Evolutionary conservation across 805 yeast species (phyloP), one percentile per base, ranked within the genome.

Genomic region (Wickerhamiella domercqiae): DNA sequence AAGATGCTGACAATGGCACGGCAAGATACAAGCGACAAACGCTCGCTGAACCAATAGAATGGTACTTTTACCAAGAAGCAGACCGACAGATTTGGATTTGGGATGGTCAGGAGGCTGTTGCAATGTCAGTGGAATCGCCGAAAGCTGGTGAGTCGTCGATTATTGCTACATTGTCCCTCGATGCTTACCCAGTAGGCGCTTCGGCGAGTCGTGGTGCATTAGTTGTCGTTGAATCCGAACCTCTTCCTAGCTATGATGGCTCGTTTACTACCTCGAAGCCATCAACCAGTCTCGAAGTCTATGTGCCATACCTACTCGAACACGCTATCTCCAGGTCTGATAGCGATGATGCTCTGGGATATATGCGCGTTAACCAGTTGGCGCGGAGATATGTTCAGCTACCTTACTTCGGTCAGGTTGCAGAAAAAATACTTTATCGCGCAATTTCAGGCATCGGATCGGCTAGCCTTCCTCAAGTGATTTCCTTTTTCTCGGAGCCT

Each of bases 181-280:
- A 64, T 21, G 57, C 67, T n/a, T 70, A 70, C 47, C 76, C 76
- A 0, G 51, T 70, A 17, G 63, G 70, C 3, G 55, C 66, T 24
- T 54, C 68, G 25, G 44, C 57, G n/a, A 61, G 58, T 25, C 67
- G 69, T 39, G 73, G 72, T 24, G 54, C 68, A 35, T 53, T 70
- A 5, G 57, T 67, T 37, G 71, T 74, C 4, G 50, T 68, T n/a
- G 74, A 70, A 38, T 52, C 67, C 7, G 71, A 67, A 38, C 47
- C 59, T 7, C 48, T 59, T 11, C 46, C 48, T 11, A 48, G 64
- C 29, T 45, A 51, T 9, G 59, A 56, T 14, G 55, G 53, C 18
- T 32, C 48, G 1, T 59, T 59, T 42, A 38, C 54, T 5, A 53
- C 54, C 26, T 54, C 59, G 40, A 45, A 54, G 35, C 48, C 49